Conservation (phyloP, 108 stramenopile species). For the Fragilariopsis cylindrus region DNA sequence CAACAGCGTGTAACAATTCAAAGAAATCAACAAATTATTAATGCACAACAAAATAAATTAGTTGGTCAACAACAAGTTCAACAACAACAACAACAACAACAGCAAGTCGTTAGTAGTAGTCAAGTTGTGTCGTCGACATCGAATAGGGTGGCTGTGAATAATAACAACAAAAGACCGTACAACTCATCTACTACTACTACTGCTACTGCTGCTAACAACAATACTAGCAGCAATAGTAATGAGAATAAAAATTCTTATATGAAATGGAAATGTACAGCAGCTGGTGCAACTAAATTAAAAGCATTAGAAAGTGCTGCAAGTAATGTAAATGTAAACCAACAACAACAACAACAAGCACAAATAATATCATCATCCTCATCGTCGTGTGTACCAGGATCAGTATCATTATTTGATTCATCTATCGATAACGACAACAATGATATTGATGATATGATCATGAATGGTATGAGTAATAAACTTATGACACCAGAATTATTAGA, state of each 20-base stretch:
- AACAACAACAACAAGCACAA: not conserved
- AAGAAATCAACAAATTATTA: constrained; percentile 8
- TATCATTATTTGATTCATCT: no score
- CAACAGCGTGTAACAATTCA: constrained; percentile 10
- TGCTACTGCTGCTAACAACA: not conserved
- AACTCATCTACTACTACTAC: not conserved
- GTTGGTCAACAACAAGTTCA: not conserved
- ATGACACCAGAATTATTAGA: not conserved
- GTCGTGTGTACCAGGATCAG: no score
- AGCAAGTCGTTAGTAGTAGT: not conserved
- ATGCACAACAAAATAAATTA: constrained; percentile 1
- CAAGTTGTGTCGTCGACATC: not conserved
- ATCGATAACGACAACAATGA: no score
- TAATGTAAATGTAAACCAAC: not conserved
- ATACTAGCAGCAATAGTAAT: not conserved
- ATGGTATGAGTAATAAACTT: no score
- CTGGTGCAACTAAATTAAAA: not conserved
- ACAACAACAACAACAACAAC: not conserved
- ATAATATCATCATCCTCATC: no score
- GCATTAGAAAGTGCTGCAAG: not conserved
- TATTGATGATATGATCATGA: no score
- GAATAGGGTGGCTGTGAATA: not conserved
- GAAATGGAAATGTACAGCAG: constrained; percentile 8
- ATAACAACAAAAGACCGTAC: not conserved
- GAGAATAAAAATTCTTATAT: not conserved